phyloP scores from a whole-genome alignment of 495 filamentous ascomycete species.

The Podospora bellae-mahoneyi region DNA sequence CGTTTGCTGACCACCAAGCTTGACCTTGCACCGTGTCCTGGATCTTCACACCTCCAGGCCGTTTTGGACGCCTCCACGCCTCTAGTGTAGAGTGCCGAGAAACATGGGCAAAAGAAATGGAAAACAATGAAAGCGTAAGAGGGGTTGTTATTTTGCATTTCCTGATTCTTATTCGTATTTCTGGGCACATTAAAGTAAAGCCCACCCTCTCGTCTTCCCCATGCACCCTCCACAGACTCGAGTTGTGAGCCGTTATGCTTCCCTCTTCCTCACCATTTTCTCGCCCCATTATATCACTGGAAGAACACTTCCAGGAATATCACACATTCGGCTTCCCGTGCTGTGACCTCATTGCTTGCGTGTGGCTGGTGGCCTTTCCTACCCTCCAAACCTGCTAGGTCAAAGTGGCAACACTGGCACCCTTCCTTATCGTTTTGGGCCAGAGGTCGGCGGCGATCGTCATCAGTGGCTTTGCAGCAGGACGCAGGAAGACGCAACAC shows the following conservation, averaged over 20 bases:
- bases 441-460: conserved; percentile 3
- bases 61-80: neutral
- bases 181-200: neutral
- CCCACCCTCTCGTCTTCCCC: neutral
- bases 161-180: neutral
- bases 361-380: conserved; percentile 8
- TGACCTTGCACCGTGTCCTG: neutral
- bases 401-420: conserved; percentile 17
- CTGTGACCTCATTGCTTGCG: conserved; percentile 27
- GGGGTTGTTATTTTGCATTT: neutral
- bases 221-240: neutral
- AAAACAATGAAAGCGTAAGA: neutral
- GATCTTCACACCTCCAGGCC: neutral
- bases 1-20: neutral
- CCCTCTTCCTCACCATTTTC: neutral
- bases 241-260: neutral
- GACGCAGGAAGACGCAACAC: conserved; percentile 5
- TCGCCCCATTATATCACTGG: neutral
- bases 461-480: conserved; percentile 20
- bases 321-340: conserved; percentile 1
- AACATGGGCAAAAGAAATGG: neutral
- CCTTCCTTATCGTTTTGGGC: neutral
- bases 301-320: neutral
- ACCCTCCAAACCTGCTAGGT: conserved; percentile 10
- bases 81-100: neutral